A percentile compares a stretch with the other conserved stretches of the same genome.
These are phyloP conservation scores for Solanum acaule DNA, from an alignment of 257 asterid genomes.

Conservation along the genomic window DNA sequence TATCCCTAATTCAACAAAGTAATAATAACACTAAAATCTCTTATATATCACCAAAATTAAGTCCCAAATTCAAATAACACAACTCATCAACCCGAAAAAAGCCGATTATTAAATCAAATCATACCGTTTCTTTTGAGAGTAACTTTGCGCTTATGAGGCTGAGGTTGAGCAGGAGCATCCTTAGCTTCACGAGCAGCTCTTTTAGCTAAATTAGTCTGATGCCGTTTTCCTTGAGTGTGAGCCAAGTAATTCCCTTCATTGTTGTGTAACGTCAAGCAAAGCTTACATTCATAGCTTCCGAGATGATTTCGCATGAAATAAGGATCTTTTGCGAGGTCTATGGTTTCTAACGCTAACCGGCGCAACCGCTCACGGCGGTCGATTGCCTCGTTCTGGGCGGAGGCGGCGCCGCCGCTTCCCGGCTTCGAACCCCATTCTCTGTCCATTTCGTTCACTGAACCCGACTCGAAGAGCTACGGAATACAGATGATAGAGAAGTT, in stretches of 20 bases:
- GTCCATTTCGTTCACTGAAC: conserved; percentile 38
- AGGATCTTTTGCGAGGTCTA: conserved; percentile 93
- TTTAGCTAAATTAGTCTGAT: conserved; percentile 97
- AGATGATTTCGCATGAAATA: conserved; percentile 98
- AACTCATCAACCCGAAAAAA: background rate
- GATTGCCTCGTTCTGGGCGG: conserved; percentile 93
- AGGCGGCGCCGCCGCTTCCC: conserved; percentile 97
- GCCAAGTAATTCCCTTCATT: conserved; percentile 98
- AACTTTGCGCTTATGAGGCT: conserved; percentile 90
- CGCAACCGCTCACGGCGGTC: conserved; percentile 97
- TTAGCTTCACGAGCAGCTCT: conserved; percentile 98
- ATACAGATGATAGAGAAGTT: background rate
- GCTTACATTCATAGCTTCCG: conserved; percentile 95
- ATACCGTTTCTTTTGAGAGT: conserved; percentile 61
- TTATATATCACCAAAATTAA: background rate
- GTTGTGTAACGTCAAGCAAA: conserved; percentile 89
- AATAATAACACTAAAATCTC: background rate
- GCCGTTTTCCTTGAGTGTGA: conserved; percentile 97
- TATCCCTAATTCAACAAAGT: background rate
- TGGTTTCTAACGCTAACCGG: conserved; percentile 85
- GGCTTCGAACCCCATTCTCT: conserved; percentile 99
- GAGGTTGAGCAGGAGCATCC: conserved; percentile 97
- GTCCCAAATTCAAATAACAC: background rate
- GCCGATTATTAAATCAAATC: background rate
- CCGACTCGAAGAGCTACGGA: background rate